Percentiles rank a stretch among this genome's conserved stretches.
Conservation (phyloP, 2,329 filamentous ascomycete species). For the Clonostachys solani region DNA sequence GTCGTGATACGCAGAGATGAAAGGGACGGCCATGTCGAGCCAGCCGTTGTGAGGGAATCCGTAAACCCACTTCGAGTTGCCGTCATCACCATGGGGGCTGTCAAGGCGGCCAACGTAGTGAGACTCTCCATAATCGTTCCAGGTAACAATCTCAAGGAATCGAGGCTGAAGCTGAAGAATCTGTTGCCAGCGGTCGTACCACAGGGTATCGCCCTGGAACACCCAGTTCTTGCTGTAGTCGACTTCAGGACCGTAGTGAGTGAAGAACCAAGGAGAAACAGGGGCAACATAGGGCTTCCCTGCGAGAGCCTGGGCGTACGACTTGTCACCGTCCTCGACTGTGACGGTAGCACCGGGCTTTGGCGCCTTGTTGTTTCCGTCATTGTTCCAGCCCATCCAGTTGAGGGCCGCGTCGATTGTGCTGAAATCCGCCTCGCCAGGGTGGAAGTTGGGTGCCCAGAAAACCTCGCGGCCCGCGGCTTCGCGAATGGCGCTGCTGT, state of each 20-base stretch:
- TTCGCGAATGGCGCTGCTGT: constrained; percentile 31
- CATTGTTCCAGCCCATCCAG: constrained; percentile 40
- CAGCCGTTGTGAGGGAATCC: constrained; percentile 41
- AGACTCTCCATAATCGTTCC: constrained; percentile 48
- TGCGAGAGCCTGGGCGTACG: constrained; percentile 25
- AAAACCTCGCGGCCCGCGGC: constrained; percentile 38
- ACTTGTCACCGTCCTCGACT: constrained; percentile 30
- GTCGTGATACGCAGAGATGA: constrained; percentile 47
- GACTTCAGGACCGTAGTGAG: constrained; percentile 38
- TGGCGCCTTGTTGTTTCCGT: constrained; percentile 44
- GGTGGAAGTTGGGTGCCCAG: constrained; percentile 46
- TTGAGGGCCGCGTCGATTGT: constrained; percentile 39
- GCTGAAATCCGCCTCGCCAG: constrained; percentile 25
- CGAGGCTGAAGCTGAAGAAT: constrained; percentile 33
- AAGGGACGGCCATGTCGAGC: constrained; percentile 48
- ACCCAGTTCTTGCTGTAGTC: constrained; percentile 50
- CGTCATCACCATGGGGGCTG: constrained; percentile 33
- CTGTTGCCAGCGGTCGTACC: constrained; percentile 52
- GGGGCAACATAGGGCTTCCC: constrained; percentile 44
- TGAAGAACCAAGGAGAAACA: constrained; percentile 39
- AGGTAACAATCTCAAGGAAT: constrained; percentile 42
- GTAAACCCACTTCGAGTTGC: constrained; percentile 43
- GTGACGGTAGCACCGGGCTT: constrained; percentile 25
- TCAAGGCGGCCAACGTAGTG: constrained; percentile 48
- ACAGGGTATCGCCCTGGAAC: constrained; percentile 54